Base-by-base conservation (phyloP, 495 filamentous ascomycete genomes). In the Lasiosphaeris hirsuta region DNA sequence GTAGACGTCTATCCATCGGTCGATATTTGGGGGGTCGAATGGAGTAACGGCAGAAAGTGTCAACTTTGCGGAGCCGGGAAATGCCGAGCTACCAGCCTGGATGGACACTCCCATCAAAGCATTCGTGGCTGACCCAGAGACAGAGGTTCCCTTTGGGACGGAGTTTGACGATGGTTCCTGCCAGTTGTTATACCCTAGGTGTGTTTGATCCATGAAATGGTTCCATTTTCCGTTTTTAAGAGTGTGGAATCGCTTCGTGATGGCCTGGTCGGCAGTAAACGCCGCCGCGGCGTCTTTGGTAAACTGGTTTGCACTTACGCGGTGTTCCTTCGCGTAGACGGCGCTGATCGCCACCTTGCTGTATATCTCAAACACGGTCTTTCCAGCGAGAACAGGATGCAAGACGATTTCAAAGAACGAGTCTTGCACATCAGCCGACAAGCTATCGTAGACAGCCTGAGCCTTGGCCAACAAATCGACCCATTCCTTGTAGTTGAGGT, bases 221-320 rank as follows among this genome's bases (percentile, higher is more conserved):
- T 81, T 82, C 85, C 85, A 88, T 67, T 86, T 87, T 0, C 85
- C 84, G 49, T 69, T 66, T 1, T 84, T 60, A 1, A 87, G 63
- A 10, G 69, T 69, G 62, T 86, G 82, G 58, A 84, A 87, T 43
- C 75, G 64, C 52, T 75, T 70, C 7, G 81, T 82, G 11, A 87
- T 73, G 7, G 69, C 66, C 54, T 77, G 71, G 61, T 87, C 84
- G 7, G 72, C 71, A 10, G 79, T 66, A 60, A 87, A 87, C 2
- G 76, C 67, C 15, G 75, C 66, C 7, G 84, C 65, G 1, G 79
- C 82, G 18, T 81, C 57, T 33, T 80, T 63, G 1, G 79, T 77
- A 4, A 81, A 58, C 7, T 66, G 64, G 62, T 87, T 87, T 51
- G 66, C 51, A 47, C 60, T 67, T 11, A 52, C 54, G 1, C 68